phyloP scores from a whole-genome alignment of 2,329 filamentous ascomycete genomes.

The Cordyceps militaris region DNA sequence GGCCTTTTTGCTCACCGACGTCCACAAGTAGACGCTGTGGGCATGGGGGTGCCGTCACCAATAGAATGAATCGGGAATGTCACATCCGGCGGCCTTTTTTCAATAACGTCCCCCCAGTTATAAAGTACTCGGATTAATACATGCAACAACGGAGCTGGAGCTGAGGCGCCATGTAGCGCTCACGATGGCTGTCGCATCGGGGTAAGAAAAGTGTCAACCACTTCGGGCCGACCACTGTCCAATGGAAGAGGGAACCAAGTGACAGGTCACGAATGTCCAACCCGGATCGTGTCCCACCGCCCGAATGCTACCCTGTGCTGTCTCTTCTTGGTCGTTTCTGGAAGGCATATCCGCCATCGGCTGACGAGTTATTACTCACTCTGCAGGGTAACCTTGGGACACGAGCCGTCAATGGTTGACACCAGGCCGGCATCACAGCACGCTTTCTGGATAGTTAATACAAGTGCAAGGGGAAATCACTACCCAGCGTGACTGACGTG shows the following conservation, averaged over 20 bases:
- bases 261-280: too few relatives aligned
- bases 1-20: background rate
- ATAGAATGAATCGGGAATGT: background rate
- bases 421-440: too few relatives aligned
- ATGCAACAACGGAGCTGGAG: too few relatives aligned
- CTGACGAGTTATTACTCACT: slow-evolving; percentile 9
- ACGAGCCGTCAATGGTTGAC: background rate
- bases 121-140: too few relatives aligned
- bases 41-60: background rate
- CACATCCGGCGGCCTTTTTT: too few relatives aligned
- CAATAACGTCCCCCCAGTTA: too few relatives aligned
- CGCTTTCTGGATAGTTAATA: too few relatives aligned
- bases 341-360: background rate
- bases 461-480: too few relatives aligned
- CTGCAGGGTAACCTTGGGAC: background rate
- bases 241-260: too few relatives aligned
- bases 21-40: background rate
- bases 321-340: background rate
- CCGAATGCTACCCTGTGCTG: background rate
- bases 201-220: too few relatives aligned
- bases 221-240: too few relatives aligned
- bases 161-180: background rate
- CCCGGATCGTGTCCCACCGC: background rate
- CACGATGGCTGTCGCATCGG: background rate
- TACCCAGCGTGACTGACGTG: too few relatives aligned